These are phyloP conservation scores for Marchantia polymorpha DNA, from an alignment of 225 moss, liverwort and hornwort genomes.

Conservation along the genomic window DNA sequence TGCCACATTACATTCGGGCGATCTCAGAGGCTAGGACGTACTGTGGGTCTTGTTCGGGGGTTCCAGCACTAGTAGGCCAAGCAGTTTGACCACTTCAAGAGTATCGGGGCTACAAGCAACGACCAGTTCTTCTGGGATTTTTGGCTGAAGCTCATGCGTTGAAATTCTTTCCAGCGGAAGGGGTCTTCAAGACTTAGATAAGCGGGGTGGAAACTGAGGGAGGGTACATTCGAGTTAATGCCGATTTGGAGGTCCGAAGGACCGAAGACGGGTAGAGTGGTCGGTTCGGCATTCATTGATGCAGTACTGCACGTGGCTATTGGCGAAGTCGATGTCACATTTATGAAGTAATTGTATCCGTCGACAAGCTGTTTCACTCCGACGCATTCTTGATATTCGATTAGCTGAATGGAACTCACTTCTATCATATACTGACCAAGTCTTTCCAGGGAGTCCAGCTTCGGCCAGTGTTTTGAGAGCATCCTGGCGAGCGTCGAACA, in stretches of 20 bases:
- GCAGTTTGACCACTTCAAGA: neutral
- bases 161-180: neutral
- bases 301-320: too few species aligned
- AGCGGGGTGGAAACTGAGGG: too few species aligned
- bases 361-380: neutral
- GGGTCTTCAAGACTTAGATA: neutral
- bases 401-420: too few species aligned
- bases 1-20: slow-evolving; percentile 75
- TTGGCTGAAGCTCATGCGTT: neutral
- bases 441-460: too few species aligned
- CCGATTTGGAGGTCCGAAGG: neutral
- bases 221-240: too few species aligned
- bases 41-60: neutral
- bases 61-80: too few species aligned
- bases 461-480: too few species aligned
- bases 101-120: neutral
- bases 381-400: too few species aligned
- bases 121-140: neutral
- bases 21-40: slow-evolving; percentile 21
- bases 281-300: neutral
- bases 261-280: neutral
- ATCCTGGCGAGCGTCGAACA: too few species aligned
- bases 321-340: neutral
- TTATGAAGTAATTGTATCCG: neutral
- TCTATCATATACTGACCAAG: too few species aligned